Base-by-base conservation (phyloP, 306 rosid species). In the Crotalaria pallida region DNA sequence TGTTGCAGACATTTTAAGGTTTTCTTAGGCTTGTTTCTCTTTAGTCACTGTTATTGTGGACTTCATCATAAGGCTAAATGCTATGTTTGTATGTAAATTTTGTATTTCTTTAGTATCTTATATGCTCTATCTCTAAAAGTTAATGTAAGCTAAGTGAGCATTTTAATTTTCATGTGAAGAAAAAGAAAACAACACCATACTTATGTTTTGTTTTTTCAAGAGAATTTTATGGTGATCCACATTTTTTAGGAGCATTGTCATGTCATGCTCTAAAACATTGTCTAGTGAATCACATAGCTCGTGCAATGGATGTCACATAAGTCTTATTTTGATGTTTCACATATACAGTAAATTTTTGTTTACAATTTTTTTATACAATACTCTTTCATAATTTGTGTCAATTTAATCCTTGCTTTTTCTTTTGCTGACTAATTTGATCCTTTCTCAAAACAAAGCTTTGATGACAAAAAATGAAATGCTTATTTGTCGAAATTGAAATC, bases 21-120 rank as follows among this genome's bases (percentile, higher is more conserved):
- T 68, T 60, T 71, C 76, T 79, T 58, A 50, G 69, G 79, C 64
- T 70, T 65, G 74, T 55, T 58, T 16, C 18, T 57, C n/a, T 69
- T 64, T 43, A 48, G 26, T 73, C 70, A 66, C 58, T 85, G 72
- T 60, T 62, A 48, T 63, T 50, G 67, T 78, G 73, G 76, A 67
- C 81, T 72, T 74, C 72, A 55, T 74, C 72, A 55, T 58, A 61
- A 58, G 49, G 67, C 33, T 61, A 82, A 56, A 60, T n/a, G 57
- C 51, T 73, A 60, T 71, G 47, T 72, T 57, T 48, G 71, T 82
- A 65, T 76, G 82, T 80, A 85, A 80, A 77, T 74, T 86, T 66
- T 77, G 84, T 75, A 84, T 75, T 77, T 69, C 80, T 77, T 69
- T 55, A 41, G 44, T 23, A 67, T 12, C 33, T 40, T 38, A 3